Base-by-base conservation (phyloP, 345 rosid species). In the Gynandropsis gynandra region DNA sequence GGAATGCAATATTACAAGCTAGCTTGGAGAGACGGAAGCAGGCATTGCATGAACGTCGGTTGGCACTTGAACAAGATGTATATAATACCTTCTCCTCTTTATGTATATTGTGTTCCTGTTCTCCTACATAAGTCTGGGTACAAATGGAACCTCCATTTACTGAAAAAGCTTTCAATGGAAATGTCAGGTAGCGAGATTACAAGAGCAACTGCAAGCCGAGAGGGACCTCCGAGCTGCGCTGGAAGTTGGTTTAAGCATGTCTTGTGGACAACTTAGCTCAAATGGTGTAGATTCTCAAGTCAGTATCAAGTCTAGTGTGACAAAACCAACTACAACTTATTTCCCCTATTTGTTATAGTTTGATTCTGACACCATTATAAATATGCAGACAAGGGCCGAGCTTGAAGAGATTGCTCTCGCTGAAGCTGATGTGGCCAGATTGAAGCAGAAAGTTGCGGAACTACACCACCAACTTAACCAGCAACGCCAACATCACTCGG, bases 1-100 rank as follows among this genome's bases (percentile, higher is more conserved):
- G 98, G 57, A 92, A 92, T 80, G 98, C 98, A 50, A 76, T 81
- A 63, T 72, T 92, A 52, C 98, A 92, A 67, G 95, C 89, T 64
- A 92, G 96, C 78, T 82, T 92, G 72, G 98, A 92, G 77, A 76
- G 96, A 72, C 80, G 98, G 74, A 92, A 92, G 75, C 96, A 92
- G 73, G 98, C 98, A 50, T 76, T 92, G 80, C 98, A 92, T 42
- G 98, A 92, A 66, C 85, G 96, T 50, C 96, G 98, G 53, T 68
- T 90, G 80, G 96, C 95, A 59, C 98, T 92, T 60, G 96, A 87
- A 65, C 98, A 87, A 82, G 98, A 92, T 82, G 98, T 92, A 82
- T 38, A 44, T 15, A 21, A 18, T 37, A 37, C 41, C 41, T 13
- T 37, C 49, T 36, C 59, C 29, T 46, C 29, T 55, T 46, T 47